Evolutionary conservation across 192 early-diverging fungal species (phyloP), one percentile per base, ranked within the genome.

Genomic region (Umbelopsis sp.): DNA sequence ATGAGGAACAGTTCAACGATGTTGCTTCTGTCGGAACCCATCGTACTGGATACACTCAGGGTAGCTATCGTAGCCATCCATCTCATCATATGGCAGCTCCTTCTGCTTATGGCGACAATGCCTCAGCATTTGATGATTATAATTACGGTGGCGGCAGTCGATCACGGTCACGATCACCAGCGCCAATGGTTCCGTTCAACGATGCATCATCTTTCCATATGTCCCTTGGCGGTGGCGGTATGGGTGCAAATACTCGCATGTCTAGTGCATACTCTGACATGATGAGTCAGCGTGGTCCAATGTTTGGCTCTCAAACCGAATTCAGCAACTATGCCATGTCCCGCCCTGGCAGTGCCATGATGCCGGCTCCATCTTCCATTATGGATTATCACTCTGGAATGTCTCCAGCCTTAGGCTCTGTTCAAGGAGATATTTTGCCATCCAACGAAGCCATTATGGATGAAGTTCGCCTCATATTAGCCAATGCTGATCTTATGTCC

Each of bases 311-410:
- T 15, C 55, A 61, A 37, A 30, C 55, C 6, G 55, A 61, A 25
- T 35, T 61, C 33, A 61, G 55, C 30, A 15, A 22, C 16, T 61
- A 61, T n/a, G 55, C 55, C 13, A 61, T 61, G 55, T 61, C 55
- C 4, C 21, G 55, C 13, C 55, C 55, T n/a, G 55, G 55, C n/a
- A 61, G 55, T 16, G 27, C 55, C 30, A 35, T 61, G 55, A 61
- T 61, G 55, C 55, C 55, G 4, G 30, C 55, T 30, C 13, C 55
- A 33, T 61, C 55, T 4, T 61, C 55, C 0, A 27, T 61, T 16
- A 61, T 61, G 55, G 92, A 87, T 88, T 18, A 86, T 92, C 58
- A 95, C 93, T 52, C 92, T 92, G 85, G 91, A 92, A 78, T 81
- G 82, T 69, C 89, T 91, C 27, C 89, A 90, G 50, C 90, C 93